A percentile compares a stretch with the other conserved stretches of the same genome.
Evolutionary conservation across 1,139 yeast genomes (phyloP).

Genomic region (Zhuliangozyma blackwelliae): DNA sequence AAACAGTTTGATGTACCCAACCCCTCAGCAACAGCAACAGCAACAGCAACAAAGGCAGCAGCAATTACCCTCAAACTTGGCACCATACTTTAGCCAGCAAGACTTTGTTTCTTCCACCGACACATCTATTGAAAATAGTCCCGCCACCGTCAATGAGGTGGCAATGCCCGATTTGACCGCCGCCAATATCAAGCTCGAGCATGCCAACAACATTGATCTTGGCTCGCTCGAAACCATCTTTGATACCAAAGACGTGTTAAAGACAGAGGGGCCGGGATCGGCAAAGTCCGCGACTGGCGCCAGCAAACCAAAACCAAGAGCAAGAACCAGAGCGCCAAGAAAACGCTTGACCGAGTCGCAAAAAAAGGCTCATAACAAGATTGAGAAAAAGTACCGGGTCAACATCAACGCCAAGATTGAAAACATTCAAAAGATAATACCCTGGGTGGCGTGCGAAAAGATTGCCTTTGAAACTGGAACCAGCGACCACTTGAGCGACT

Average conservation of each 20-base stretch:
- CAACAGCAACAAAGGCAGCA: slow-evolving; percentile 8
- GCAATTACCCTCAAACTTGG: slow-evolving; percentile 3
- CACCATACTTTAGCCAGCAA: slow-evolving; percentile 5
- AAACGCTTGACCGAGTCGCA: slow-evolving; percentile 58
- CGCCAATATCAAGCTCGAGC: slow-evolving; percentile 10
- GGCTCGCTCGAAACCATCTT: slow-evolving; percentile 22
- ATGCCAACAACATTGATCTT: slow-evolving; percentile 9
- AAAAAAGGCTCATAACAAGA: slow-evolving; percentile 68
- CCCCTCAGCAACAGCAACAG: slow-evolving; percentile 17
- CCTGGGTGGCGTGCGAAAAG: slow-evolving; percentile 56
- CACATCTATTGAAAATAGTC: slow-evolving; percentile 8
- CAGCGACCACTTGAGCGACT: slow-evolving; percentile 5
- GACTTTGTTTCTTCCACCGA: slow-evolving; percentile 6
- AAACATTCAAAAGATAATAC: slow-evolving; percentile 58
- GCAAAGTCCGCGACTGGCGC: slow-evolving; percentile 2
- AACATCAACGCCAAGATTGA: slow-evolving; percentile 72
- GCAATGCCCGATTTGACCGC: slow-evolving; percentile 2
- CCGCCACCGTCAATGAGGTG: slow-evolving; percentile 4
- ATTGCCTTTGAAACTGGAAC: slow-evolving; percentile 53
- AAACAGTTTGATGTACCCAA: slow-evolving; percentile 14
- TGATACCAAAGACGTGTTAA: slow-evolving; percentile 22
- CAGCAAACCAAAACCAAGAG: slow-evolving; percentile 10
- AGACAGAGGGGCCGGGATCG: slow-evolving; percentile 7
- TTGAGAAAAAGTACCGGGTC: slow-evolving; percentile 67
- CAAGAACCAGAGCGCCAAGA: slow-evolving; percentile 44